Base-by-base conservation (phyloP, 208 protist species). In the Leishmania arabica region DNA sequence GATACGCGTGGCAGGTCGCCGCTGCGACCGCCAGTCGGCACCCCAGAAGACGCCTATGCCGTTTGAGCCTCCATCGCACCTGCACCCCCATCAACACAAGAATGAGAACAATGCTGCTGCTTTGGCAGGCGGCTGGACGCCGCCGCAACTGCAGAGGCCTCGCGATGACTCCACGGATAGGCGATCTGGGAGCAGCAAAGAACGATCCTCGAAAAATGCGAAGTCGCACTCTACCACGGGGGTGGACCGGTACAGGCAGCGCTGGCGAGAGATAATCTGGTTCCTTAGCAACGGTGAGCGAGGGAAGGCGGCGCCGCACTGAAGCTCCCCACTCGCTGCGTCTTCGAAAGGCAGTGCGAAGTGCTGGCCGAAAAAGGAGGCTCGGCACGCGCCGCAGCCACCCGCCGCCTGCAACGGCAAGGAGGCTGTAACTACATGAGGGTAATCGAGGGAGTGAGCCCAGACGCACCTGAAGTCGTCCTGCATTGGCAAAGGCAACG, bases 231-330 rank as follows among this genome's bases (percentile, higher is more conserved):
- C 70, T 37, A 15, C 77, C 42, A 51, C 73, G n/a, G 37, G 68
- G 58, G 64, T 74, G 17, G 77, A 78, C 42, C 54, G 24, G 6
- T 78, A 80, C 77, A 13, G 37, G 15, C 40, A 81, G 77, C 60
- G 82, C 21, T 77, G 82, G 72, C 77, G 24, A 8, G 7, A 77
- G 3, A 40, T 77, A 13, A 13, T 78, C 17, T 64, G 71, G 27
- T 21, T 31, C 58, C 24, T 81, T 4, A 81, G 45, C 21, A 78
- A 81, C 27, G 77, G 81, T 31, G 62, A 77, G 62, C 71, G 68
- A 42, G 81, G 81, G 17, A 42, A 62, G n/a, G 27, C 24, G 40
- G 5, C 70, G 9, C n/a, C 15, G 45, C 64, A 70, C 53, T 53
- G n/a, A 21, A 76, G 5, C n/a, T 2, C 47, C 19, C 3, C 13